phyloP scores from a whole-genome alignment of 2,329 filamentous ascomycete species.

The Lecanicillium sp. region DNA sequence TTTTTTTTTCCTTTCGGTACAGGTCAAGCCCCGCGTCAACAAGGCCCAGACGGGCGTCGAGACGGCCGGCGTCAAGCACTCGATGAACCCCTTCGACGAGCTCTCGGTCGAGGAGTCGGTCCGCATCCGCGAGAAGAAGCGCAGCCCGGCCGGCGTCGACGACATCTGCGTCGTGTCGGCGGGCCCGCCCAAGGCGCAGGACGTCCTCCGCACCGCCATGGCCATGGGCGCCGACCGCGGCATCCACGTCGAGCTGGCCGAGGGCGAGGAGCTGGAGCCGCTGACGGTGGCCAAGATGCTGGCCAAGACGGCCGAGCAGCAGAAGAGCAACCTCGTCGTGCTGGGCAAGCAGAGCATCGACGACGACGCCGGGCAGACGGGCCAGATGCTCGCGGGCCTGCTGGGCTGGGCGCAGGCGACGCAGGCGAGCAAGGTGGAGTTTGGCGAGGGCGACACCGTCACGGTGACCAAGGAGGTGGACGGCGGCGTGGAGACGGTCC shows the following conservation, averaged over 20 bases:
- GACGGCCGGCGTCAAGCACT: constrained; percentile 90
- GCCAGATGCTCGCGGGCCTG: constrained; percentile 93
- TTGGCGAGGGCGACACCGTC: constrained; percentile 63
- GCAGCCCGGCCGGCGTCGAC: constrained; percentile 66
- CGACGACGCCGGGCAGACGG: constrained; percentile 91
- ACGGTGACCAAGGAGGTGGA: constrained; percentile 89
- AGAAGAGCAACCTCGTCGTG: constrained; percentile 87
- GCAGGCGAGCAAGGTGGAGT: constrained; percentile 78
- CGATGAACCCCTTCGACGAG: constrained; percentile 98
- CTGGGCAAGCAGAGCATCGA: constrained; percentile 98
- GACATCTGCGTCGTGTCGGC: constrained; percentile 89
- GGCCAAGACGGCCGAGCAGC: constrained; percentile 68
- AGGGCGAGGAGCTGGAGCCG: constrained; percentile 75
- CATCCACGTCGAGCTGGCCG: constrained; percentile 78
- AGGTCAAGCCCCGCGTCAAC: constrained; percentile 67
- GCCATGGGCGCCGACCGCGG: constrained; percentile 95
- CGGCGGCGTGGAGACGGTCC: constrained; percentile 86
- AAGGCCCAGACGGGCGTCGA: constrained; percentile 80
- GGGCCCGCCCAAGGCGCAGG: constrained; percentile 79
- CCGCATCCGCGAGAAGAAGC: constrained; percentile 83
- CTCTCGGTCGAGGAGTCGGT: constrained; percentile 95
- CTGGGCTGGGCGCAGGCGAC: constrained; percentile 93
- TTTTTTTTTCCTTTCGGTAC: constrained; percentile 1
- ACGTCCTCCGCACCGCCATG: constrained; percentile 92
- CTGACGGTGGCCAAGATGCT: constrained; percentile 90